Conservation (phyloP, 441 rosid genomes). For the Brassica hybrid region DNA sequence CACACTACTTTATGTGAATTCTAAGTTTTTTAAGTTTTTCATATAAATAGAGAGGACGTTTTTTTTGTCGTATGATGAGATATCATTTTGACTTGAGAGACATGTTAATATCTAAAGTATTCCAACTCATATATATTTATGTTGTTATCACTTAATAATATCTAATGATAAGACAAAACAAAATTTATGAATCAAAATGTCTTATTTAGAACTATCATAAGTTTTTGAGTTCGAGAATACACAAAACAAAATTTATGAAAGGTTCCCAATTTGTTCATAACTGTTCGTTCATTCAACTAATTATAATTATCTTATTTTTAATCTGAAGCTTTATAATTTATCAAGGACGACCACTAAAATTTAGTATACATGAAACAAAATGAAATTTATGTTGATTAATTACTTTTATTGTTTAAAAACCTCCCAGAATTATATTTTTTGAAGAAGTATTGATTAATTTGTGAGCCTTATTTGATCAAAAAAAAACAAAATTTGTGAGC, state of each 20-base stretch:
- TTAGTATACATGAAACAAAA: background rate
- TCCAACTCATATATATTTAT: background rate
- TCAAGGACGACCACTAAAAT: background rate
- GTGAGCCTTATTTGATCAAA: background rate
- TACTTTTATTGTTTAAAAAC: too few relatives aligned
- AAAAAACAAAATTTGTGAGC: background rate
- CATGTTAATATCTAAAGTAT: background rate
- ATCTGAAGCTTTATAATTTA: background rate
- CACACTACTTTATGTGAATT: too few relatives aligned
- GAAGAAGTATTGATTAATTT: background rate
- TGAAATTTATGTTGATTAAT: background rate
- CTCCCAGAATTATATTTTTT: background rate
- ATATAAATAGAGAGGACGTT: too few relatives aligned
- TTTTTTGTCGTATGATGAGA: too few relatives aligned
- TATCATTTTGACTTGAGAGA: too few relatives aligned
- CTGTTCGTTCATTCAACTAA: conserved; percentile 1
- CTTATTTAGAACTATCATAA: background rate
- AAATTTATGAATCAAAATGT: too few relatives aligned
- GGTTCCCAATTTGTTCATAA: background rate
- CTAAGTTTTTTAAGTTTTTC: too few relatives aligned
- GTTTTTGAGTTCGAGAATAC: background rate
- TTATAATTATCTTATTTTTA: background rate
- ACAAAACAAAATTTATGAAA: background rate
- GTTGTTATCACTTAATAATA: background rate
- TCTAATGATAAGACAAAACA: background rate